Evolutionary conservation across 176 grass and related monocot genomes (phyloP).

Genomic region (Zoysia japonica): DNA sequence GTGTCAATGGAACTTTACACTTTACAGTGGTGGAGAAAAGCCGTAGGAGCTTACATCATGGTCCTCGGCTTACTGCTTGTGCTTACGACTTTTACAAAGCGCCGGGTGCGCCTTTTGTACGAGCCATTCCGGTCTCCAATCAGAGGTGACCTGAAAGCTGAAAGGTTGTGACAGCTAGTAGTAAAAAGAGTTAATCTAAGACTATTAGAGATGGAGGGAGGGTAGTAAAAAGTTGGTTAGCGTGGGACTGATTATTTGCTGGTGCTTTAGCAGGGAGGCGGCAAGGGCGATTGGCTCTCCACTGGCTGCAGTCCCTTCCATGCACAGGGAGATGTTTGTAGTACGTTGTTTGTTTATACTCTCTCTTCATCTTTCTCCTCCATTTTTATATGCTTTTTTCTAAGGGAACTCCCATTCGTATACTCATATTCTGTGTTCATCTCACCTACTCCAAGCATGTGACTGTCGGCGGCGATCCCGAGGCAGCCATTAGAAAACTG

Average conservation of each 20-base stretch:
- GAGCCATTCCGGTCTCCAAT: background rate
- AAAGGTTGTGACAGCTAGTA: constrained; percentile 30
- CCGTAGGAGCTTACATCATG: too few species aligned
- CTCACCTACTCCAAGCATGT: constrained; percentile 61
- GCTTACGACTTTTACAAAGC: constrained; percentile 35
- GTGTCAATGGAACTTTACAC: constrained; percentile 11
- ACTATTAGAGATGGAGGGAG: background rate
- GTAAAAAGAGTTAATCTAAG: constrained; percentile 8
- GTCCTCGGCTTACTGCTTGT: background rate
- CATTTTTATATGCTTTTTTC: background rate
- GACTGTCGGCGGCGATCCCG: constrained; percentile 69
- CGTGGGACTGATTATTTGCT: background rate
- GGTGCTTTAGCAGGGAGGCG: background rate
- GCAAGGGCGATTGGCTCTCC: background rate
- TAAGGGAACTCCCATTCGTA: background rate
- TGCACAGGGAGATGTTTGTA: constrained; percentile 32
- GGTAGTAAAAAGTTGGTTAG: background rate
- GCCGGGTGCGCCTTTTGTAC: constrained; percentile 20
- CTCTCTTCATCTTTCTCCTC: too few species aligned
- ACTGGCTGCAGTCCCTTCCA: constrained; percentile 39
- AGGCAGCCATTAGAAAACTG: constrained; percentile 61
- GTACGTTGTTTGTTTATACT: background rate
- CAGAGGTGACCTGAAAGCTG: background rate
- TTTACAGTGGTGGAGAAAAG: too few species aligned
- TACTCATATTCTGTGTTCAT: constrained; percentile 12